A percentile compares a stretch with the other conserved stretches of the same genome.
Conservation (phyloP, 129 eudicot species). For the Rutidosis leptorrhynchoides region DNA sequence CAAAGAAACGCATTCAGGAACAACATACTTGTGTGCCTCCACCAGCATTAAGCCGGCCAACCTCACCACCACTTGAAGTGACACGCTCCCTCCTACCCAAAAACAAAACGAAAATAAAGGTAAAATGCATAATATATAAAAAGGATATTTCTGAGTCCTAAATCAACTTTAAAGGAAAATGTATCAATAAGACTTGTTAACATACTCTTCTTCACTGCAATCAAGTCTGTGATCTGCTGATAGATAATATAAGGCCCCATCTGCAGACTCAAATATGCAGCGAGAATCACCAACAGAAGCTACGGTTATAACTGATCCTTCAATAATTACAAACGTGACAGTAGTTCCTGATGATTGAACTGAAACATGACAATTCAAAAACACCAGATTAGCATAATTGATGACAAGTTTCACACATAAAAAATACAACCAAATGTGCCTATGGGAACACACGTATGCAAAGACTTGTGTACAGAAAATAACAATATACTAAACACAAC, state of each 20-base stretch:
- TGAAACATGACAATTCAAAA: conserved; percentile 39
- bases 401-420: conserved; percentile 13
- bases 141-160: conserved; percentile 7
- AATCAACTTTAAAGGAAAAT: conserved; percentile 12
- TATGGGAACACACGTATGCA: neutral
- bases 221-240: conserved; percentile 99
- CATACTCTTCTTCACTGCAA: conserved; percentile 86
- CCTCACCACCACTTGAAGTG: conserved; percentile 92
- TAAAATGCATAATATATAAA: neutral
- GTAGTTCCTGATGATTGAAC: conserved; percentile 95
- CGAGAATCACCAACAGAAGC: conserved; percentile 99
- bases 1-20: too few relatives aligned
- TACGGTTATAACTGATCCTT: conserved; percentile 86
- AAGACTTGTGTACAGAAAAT: neutral
- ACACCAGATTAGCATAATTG: conserved; percentile 1
- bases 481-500: neutral
- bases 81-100: conserved; percentile 81
- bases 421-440: conserved; percentile 4
- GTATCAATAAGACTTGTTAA: conserved; percentile 16
- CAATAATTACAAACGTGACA: conserved; percentile 87
- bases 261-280: conserved; percentile 92
- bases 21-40: conserved; percentile 94
- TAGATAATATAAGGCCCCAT: conserved; percentile 76
- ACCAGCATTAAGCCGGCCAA: conserved; percentile 96
- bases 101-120: conserved; percentile 8